Evolutionary conservation across 176 grass and related monocot species (phyloP).

Genomic region (Alopecurus myosuroides): DNA sequence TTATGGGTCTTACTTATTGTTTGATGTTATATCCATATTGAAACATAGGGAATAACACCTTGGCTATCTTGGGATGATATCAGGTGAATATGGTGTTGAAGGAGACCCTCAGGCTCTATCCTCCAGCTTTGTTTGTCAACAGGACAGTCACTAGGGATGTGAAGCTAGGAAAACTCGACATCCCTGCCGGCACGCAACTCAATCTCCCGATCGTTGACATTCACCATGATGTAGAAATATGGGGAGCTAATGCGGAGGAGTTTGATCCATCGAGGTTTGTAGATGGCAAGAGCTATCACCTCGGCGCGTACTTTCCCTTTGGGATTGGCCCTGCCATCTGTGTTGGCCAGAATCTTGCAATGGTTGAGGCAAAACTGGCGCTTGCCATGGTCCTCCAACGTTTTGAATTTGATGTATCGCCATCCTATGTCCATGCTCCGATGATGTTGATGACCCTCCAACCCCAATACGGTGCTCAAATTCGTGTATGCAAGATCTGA

Average conservation of each 20-base stretch:
- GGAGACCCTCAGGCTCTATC: conserved; percentile 81
- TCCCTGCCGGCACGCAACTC: conserved; percentile 45
- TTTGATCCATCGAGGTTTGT: conserved; percentile 75
- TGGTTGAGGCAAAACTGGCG: conserved; percentile 58
- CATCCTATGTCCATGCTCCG: conserved; percentile 77
- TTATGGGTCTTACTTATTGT: too few species aligned
- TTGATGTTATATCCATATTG: background rate
- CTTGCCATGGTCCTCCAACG: conserved; percentile 61
- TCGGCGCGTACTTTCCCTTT: conserved; percentile 67
- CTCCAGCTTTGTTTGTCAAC: conserved; percentile 41
- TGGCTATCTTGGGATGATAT: background rate
- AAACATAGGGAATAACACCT: background rate
- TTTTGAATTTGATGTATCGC: conserved; percentile 47
- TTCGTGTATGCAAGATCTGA: conserved; percentile 60
- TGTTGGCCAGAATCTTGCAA: conserved; percentile 75
- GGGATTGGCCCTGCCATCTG: conserved; percentile 59
- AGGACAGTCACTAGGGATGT: conserved; percentile 36
- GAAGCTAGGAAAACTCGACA: conserved; percentile 50
- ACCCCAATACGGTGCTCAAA: conserved; percentile 71
- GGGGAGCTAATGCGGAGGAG: conserved; percentile 46
- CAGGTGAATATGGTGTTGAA: conserved; percentile 77
- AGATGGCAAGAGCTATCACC: conserved; percentile 61
- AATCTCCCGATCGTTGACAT: conserved; percentile 42
- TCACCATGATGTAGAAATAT: conserved; percentile 58
- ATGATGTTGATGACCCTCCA: conserved; percentile 49